phyloP scores from a whole-genome alignment of 1,139 yeast genomes.

The Barnettozyma hawaiiensis region DNA sequence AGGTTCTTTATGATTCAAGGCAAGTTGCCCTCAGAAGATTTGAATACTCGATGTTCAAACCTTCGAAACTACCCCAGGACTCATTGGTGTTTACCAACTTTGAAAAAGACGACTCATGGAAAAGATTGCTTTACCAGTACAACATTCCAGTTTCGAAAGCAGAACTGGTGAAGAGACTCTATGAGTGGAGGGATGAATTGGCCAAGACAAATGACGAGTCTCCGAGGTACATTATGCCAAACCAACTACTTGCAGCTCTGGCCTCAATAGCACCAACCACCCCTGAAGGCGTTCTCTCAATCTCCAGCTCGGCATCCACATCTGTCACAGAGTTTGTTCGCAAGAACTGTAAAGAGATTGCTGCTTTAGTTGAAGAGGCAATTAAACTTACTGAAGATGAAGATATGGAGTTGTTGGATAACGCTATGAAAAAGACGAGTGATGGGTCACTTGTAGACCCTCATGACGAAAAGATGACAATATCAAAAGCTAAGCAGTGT shows the following conservation, averaged over 20 bases:
- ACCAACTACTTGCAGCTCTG: constrained; percentile 64
- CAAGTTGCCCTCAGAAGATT: constrained; percentile 77
- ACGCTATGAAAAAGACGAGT: constrained; percentile 4
- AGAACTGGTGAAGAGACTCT: constrained; percentile 55
- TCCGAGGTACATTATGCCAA: constrained; percentile 76
- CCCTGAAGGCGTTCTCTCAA: constrained; percentile 49
- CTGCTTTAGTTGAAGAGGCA: constrained; percentile 41
- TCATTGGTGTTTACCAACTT: constrained; percentile 42
- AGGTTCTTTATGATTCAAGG: constrained; percentile 73
- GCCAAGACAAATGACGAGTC: constrained; percentile 85
- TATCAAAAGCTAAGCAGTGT: constrained; percentile 8
- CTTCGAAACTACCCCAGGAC: constrained; percentile 31
- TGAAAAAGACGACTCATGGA: constrained; percentile 52
- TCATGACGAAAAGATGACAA: constrained; percentile 6
- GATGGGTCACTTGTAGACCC: neutral
- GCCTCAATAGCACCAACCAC: constrained; percentile 55
- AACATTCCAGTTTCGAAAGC: constrained; percentile 54
- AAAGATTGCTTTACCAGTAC: constrained; percentile 55
- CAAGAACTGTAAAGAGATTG: constrained; percentile 49
- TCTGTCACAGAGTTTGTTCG: constrained; percentile 54
- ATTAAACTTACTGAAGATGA: constrained; percentile 20
- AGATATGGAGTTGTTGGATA: constrained; percentile 16
- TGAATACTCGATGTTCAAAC: constrained; percentile 64
- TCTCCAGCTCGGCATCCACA: constrained; percentile 30
- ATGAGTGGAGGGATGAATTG: constrained; percentile 73